Conservation (phyloP, 106 monocot species). For the Narthecium ossifragum region DNA sequence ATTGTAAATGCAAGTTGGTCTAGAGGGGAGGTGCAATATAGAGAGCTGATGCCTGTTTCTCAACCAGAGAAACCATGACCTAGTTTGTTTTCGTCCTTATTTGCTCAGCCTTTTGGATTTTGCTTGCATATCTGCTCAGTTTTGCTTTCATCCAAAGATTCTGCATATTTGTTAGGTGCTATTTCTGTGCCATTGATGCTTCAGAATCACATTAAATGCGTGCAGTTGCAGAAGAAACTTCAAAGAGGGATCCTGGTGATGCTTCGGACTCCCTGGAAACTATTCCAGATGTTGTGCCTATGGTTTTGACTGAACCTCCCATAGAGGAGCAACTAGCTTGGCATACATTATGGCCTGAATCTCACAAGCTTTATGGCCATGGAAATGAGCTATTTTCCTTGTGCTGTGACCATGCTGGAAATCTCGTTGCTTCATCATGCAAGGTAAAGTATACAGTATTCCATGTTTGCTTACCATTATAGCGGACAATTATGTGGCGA, state of each 20-base stretch:
- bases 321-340: conserved; percentile 84
- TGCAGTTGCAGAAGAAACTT: conserved; percentile 37
- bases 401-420: conserved; percentile 74
- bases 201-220: conserved; percentile 2
- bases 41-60: no score
- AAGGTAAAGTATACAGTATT: conserved; percentile 60
- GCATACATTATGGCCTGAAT: conserved; percentile 98
- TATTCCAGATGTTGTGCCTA: conserved; percentile 86
- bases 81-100: no score
- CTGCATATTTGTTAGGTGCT: not conserved
- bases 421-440: conserved; percentile 91
- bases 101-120: no score
- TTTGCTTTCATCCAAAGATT: no score
- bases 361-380: conserved; percentile 99
- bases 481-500: no score
- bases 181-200: not conserved
- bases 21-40: no score
- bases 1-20: no score
- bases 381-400: conserved; percentile 92
- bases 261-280: conserved; percentile 64
- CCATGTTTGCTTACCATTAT: no score
- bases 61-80: no score
- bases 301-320: conserved; percentile 73
- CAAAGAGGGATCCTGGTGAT: conserved; percentile 19
- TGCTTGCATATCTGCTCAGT: no score